These are phyloP conservation scores for Nicotiana knightiana DNA, from an alignment of 257 asterid genomes.

Conservation along the genomic window DNA sequence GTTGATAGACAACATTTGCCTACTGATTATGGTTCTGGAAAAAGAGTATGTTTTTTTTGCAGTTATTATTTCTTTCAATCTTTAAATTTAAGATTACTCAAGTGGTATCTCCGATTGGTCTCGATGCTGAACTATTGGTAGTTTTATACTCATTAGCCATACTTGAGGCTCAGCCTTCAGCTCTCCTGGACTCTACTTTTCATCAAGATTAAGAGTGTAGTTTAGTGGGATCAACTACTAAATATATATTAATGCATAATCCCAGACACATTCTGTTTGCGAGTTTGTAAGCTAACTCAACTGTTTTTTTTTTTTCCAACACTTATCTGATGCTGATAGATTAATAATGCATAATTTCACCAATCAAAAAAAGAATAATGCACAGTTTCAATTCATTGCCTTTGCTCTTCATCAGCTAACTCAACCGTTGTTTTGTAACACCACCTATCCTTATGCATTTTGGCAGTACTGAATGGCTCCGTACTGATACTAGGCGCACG, in stretches of 20 bases:
- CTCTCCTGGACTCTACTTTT: background rate
- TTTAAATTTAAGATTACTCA: background rate
- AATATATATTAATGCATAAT: background rate
- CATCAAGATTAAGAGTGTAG: background rate
- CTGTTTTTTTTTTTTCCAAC: background rate
- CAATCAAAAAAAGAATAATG: background rate
- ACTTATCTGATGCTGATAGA: background rate
- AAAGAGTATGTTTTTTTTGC: background rate
- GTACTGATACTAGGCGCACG: conserved; percentile 77
- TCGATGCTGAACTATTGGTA: background rate
- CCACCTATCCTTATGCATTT: conserved; percentile 17
- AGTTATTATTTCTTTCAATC: background rate
- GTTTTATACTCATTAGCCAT: background rate
- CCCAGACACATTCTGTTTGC: background rate
- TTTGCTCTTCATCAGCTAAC: background rate
- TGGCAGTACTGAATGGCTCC: conserved; percentile 87
- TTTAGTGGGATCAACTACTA: background rate
- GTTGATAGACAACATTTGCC: background rate
- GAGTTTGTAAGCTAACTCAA: background rate
- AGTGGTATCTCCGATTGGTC: background rate
- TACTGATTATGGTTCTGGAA: background rate
- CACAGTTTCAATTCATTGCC: background rate
- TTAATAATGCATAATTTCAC: background rate
- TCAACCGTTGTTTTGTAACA: background rate
- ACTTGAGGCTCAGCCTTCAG: background rate